Evolutionary conservation across 1,139 yeast species (phyloP), one percentile per base, ranked within the genome.

Genomic region (Protomyces inouyei): DNA sequence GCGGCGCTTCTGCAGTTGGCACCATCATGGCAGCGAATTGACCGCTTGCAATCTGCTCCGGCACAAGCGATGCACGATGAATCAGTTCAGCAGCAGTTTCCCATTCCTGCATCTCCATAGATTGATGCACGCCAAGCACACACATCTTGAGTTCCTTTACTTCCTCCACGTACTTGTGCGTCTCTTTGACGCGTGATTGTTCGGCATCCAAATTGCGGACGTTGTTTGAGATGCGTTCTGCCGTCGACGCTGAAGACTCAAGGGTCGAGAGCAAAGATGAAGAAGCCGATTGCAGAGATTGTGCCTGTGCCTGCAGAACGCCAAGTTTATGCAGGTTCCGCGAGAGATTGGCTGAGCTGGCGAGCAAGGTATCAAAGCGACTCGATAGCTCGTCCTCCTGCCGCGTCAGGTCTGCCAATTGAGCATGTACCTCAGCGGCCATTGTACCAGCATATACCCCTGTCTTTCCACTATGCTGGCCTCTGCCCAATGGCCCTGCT

Each of bases 1-100:
- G 96, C 0, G 97, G 97, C n/a, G 91, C 81, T 64, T 89, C 95
- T 8, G 88, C 80, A 0, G 96, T 85, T 0, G 99, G 98, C n/a
- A 93, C 93, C 71, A 88, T 89, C 56, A 82, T 84, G 60, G 85
- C 82, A 1, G 96, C 93, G 74, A 86, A 91, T 65, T 82, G 78
- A n/a, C 96, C 92, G 12, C 75, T 78, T 25, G 88, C 73, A 14
- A 82, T 72, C 1, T 78, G 79, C 0, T 74, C 69, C 0, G 95
- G 89, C 38, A 88, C 75, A 35, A 77, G 71, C 25, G 82, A 76
- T 9, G 85, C 84, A 35, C 80, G 78, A 23, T 79, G 72, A 10
- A 90, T 84, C 55, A 88, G 82, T 64, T 77, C 76, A 0, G 96
- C 91, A 0, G 95, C 93, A 59, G 81, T 72, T 65, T 82, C 84